Percentiles rank a stretch among this genome's conserved stretches.
Evolutionary conservation across 108 stramenopile genomes (phyloP).

Genomic region (Skeletonema marinoi): DNA sequence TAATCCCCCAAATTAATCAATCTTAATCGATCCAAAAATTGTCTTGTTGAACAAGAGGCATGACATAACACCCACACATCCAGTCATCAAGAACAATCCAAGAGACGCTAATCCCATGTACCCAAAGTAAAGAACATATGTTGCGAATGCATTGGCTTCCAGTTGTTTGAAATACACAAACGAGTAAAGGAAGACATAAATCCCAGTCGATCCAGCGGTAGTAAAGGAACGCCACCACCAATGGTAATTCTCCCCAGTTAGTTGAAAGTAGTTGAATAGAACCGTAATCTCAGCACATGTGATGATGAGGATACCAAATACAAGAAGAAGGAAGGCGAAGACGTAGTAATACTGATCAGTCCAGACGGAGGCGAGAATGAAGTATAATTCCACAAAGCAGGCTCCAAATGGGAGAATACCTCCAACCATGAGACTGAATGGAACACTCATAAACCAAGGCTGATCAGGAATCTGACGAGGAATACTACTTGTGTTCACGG

Average conservation of each 20-base stretch:
- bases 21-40: constrained; percentile 97
- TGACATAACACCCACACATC: constrained; percentile 89
- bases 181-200: constrained; percentile 96
- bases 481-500: constrained; percentile 90
- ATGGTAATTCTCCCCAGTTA: constrained; percentile 97
- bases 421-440: constrained; percentile 28
- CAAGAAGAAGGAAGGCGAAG: constrained; percentile 96
- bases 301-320: constrained; percentile 92
- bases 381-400: constrained; percentile 97
- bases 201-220: constrained; percentile 88
- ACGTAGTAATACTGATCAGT: constrained; percentile 98
- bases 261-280: constrained; percentile 98
- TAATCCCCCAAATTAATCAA: constrained; percentile 80
- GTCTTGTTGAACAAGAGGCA: constrained; percentile 95
- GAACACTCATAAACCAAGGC: constrained; percentile 91
- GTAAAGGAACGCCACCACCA: constrained; percentile 99
- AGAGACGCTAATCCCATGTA: constrained; percentile 95
- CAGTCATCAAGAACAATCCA: constrained; percentile 94
- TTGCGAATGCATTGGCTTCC: constrained; percentile 85
- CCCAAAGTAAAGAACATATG: constrained; percentile 97
- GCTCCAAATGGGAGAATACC: constrained; percentile 1
- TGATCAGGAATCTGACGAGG: constrained; percentile 94
- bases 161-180: constrained; percentile 93
- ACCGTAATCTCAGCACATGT: constrained; percentile 98
- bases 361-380: constrained; percentile 96